Evolutionary conservation across 2,329 filamentous ascomycete genomes (phyloP).

Genomic region (Laburnicola sp.): DNA sequence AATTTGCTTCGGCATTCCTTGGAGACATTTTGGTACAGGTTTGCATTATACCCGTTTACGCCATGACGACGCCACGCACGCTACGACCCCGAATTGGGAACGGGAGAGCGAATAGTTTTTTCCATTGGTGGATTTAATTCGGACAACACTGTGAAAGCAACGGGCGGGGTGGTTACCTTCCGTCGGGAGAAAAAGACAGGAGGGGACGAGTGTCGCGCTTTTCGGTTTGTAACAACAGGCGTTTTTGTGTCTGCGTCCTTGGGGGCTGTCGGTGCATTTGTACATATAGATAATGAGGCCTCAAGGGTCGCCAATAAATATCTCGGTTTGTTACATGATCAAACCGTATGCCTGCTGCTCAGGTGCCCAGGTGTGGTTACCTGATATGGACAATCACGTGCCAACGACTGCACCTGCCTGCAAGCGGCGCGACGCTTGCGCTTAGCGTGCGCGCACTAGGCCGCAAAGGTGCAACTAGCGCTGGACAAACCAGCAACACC

Average conservation of each 20-base stretch:
- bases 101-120: neutral
- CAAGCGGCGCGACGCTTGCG: too few relatives aligned
- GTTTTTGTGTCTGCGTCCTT: neutral
- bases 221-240: neutral
- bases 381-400: too few relatives aligned
- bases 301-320: neutral
- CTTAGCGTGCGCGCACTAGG: too few relatives aligned
- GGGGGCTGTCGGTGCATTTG: neutral
- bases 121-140: neutral
- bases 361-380: too few relatives aligned
- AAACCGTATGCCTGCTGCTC: too few relatives aligned
- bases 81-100: neutral
- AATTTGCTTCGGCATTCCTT: neutral
- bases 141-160: too few relatives aligned
- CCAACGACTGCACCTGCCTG: too few relatives aligned
- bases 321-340: slow-evolving; percentile 7
- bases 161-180: too few relatives aligned
- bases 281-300: neutral
- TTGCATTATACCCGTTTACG: slow-evolving; percentile 7
- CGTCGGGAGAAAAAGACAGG: too few relatives aligned
- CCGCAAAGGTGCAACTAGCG: too few relatives aligned
- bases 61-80: slow-evolving; percentile 1
- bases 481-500: too few relatives aligned
- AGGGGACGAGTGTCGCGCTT: too few relatives aligned
- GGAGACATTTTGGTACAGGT: neutral